phyloP scores from a whole-genome alignment of 192 early-diverging fungal genomes.

The Jimgerdemannia flammicorona region DNA sequence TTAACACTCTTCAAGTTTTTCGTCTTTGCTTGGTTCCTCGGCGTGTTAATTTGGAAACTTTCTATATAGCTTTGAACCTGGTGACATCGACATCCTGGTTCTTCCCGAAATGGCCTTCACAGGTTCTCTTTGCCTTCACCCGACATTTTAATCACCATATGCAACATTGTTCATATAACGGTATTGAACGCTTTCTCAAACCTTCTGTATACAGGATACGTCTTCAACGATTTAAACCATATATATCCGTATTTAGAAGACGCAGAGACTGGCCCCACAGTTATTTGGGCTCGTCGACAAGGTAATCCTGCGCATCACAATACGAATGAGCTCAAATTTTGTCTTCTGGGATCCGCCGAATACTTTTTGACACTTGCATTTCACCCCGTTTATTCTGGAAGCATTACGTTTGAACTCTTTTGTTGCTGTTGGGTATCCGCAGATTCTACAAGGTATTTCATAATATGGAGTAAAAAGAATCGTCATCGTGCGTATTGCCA shows the following conservation, averaged over 20 bases:
- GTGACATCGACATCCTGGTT: conserved; percentile 63
- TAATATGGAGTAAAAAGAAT: not conserved
- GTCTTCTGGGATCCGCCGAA: too few species aligned
- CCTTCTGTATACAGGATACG: conserved; percentile 49
- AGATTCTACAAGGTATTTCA: conserved; percentile 24
- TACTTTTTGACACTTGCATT: too few species aligned
- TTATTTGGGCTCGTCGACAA: conserved; percentile 60
- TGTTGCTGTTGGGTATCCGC: conserved; percentile 71
- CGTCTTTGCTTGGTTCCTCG: not conserved
- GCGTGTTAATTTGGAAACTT: not conserved
- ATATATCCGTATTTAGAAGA: conserved; percentile 60
- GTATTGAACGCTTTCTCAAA: too few species aligned
- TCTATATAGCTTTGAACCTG: conserved; percentile 35
- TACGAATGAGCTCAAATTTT: not conserved
- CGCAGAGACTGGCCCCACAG: conserved; percentile 43
- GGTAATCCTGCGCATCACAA: conserved; percentile 31
- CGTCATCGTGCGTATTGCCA: not conserved
- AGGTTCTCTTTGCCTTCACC: conserved; percentile 30
- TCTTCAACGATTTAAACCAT: conserved; percentile 51
- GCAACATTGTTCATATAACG: too few species aligned
- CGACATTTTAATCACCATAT: too few species aligned
- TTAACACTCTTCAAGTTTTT: not conserved
- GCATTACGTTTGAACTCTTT: conserved; percentile 49
- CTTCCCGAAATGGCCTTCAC: conserved; percentile 80
- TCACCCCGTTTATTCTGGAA: conserved; percentile 12